These are phyloP conservation scores for Euphorbia peplus DNA, from an alignment of 345 rosid genomes.

Conservation along the genomic window DNA sequence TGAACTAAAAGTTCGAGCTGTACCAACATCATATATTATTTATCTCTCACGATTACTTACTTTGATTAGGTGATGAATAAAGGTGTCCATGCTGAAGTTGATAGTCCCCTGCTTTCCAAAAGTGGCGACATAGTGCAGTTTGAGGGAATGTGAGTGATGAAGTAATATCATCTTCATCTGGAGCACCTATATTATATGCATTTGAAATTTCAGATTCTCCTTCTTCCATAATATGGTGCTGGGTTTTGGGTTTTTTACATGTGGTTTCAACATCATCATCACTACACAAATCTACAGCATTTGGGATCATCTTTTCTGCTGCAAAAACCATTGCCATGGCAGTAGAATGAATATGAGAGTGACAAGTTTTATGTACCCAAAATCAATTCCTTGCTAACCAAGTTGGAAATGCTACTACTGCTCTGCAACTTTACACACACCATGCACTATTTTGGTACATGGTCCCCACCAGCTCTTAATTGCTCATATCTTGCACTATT, in stretches of 20 bases:
- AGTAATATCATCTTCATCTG: background rate
- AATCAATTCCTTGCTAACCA: background rate
- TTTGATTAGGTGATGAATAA: conserved; percentile 1
- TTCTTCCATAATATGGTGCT: too few species aligned
- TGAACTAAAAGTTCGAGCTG: too few species aligned
- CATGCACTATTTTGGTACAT: too few species aligned
- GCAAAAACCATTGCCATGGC: too few species aligned
- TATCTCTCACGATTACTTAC: too few species aligned
- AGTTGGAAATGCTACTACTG: background rate
- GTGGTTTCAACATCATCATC: background rate
- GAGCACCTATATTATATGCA: background rate
- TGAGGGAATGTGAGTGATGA: too few species aligned
- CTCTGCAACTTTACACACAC: too few species aligned
- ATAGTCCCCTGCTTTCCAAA: conserved; percentile 17
- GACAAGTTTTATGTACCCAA: background rate
- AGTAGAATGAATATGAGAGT: background rate
- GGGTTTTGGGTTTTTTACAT: background rate
- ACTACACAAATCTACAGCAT: conserved; percentile 2
- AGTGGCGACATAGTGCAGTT: conserved; percentile 21
- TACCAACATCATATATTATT: too few species aligned
- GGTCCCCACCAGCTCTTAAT: too few species aligned
- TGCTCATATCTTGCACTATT: too few species aligned
- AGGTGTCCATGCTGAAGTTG: background rate
- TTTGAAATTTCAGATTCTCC: background rate
- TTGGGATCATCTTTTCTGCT: too few species aligned